Base-by-base conservation (phyloP, 805 yeast species). In the Lipomyces yamanashiensis region DNA sequence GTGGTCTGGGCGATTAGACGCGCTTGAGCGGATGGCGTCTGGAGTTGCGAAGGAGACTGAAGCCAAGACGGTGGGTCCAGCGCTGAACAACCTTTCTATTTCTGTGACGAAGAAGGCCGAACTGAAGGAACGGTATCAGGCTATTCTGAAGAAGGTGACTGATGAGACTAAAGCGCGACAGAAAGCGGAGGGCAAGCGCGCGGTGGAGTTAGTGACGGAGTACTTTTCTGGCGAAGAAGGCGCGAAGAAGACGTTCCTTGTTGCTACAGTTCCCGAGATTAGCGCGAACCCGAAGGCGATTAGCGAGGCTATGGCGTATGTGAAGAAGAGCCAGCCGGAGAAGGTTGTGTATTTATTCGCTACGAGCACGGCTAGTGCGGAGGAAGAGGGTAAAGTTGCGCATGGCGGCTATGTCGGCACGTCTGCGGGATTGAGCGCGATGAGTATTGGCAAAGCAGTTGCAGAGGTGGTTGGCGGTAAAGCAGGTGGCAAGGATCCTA, bases 401-500 rank as follows among this genome's bases (percentile, higher is more conserved):
- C 99, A 95, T 74, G 99, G 98, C 69, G 92, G 96, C 75, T 95
- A 87, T 78, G 81, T 95, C 56, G 85, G 93, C 1, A 81, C 80
- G 52, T 83, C 86, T 74, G 92, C 92, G 70, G 81, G 91, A 21
- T 83, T 87, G 68, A 92, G 96, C 58, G 82, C 87, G 62, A 62
- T 73, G 55, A 92, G 85, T 36, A 82, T 92, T 70, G 96, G 96
- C 39, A 77, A 82, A 58, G 79, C 83, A 61, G 98, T 89, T 50
- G 80, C 92, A 51, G 78, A 80, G 43, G 80, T 82, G 71, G 85
- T 95, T 71, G 99, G 99, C 69, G 99, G 99, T 77, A 91, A 89
- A 77, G 96, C 97, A 63, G 99, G 99, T 79, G 99, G 99, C 77
- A 95, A 91, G 79, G 98, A 97, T 68, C 90, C 91, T 70, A 87